phyloP scores from a whole-genome alignment of 2,329 filamentous ascomycete species.

The Microsporum audouinii region DNA sequence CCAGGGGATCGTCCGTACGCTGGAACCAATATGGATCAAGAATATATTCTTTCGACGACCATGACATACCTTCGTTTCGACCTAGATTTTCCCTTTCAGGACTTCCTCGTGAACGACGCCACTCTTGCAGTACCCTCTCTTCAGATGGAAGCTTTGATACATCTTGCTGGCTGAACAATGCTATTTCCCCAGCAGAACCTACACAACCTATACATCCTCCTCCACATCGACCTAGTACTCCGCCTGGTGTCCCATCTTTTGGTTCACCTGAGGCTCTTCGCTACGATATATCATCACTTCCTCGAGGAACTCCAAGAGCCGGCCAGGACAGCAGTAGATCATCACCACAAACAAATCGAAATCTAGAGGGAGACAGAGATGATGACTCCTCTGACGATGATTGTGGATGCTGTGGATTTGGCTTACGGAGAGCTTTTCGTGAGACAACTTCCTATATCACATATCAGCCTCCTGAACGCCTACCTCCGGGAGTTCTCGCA shows the following conservation, averaged over 20 bases:
- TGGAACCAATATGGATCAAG: constrained; percentile 13
- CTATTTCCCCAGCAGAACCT: constrained; percentile 22
- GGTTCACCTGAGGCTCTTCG: constrained; percentile 30
- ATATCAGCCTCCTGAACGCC: constrained; percentile 8
- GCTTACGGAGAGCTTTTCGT: constrained; percentile 20
- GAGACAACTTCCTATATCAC: constrained; percentile 23
- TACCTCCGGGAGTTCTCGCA: constrained; percentile 21
- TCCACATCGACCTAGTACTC: constrained; percentile 30
- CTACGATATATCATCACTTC: constrained; percentile 13
- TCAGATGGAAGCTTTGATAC: constrained; percentile 17
- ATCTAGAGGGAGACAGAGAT: neutral
- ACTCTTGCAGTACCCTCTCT: constrained; percentile 16
- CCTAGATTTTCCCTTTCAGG: constrained; percentile 10
- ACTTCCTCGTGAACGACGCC: neutral
- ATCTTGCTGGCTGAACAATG: constrained; percentile 18
- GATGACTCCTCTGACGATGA: neutral
- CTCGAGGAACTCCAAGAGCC: neutral
- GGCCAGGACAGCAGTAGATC: constrained; percentile 6
- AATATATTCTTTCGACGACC: constrained; percentile 20
- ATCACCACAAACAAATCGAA: neutral
- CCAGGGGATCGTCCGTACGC: neutral
- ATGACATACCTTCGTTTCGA: constrained; percentile 15
- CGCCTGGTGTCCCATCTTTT: constrained; percentile 36
- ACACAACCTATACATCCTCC: constrained; percentile 28
- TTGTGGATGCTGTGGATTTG: neutral